A percentile compares a stretch with the other conserved stretches of the same genome.
Conservation (phyloP, 140 eudicot species). For the Senecio squalidus region DNA sequence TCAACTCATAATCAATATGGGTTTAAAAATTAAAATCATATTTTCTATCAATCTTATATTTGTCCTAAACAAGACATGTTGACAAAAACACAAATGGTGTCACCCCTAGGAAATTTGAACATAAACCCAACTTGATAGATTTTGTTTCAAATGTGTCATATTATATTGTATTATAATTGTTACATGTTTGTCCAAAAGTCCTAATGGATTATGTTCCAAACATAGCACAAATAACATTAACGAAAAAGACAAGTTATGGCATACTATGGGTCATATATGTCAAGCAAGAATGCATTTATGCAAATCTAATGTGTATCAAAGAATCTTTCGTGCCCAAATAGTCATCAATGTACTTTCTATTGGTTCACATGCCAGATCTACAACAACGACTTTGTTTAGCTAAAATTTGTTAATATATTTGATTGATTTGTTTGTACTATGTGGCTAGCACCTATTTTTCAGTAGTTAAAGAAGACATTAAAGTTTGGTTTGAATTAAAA, state of each 20-base stretch:
- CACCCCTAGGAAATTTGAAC: background rate
- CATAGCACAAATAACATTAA: background rate
- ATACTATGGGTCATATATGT: background rate
- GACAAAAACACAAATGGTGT: background rate
- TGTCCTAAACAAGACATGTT: background rate
- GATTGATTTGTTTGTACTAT: background rate
- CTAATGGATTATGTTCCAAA: background rate
- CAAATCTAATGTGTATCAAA: background rate
- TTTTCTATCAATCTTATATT: background rate
- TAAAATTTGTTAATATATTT: background rate
- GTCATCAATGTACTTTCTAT: background rate
- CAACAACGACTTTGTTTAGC: background rate
- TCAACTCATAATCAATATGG: too few species aligned
- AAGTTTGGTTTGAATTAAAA: too few species aligned
- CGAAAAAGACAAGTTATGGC: conserved; percentile 1
- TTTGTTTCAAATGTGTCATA: background rate
- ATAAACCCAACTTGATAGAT: background rate
- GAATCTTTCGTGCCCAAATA: conserved; percentile 14
- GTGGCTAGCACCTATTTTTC: too few species aligned
- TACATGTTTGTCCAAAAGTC: background rate
- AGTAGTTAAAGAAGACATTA: too few species aligned
- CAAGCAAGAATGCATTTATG: background rate
- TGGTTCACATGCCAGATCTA: background rate
- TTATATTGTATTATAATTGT: background rate
- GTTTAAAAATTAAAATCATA: background rate